A percentile compares a stretch with the other conserved stretches of the same genome.
phyloP scores from a whole-genome alignment of 805 yeast species.

The Ogataea nonfermentans region DNA sequence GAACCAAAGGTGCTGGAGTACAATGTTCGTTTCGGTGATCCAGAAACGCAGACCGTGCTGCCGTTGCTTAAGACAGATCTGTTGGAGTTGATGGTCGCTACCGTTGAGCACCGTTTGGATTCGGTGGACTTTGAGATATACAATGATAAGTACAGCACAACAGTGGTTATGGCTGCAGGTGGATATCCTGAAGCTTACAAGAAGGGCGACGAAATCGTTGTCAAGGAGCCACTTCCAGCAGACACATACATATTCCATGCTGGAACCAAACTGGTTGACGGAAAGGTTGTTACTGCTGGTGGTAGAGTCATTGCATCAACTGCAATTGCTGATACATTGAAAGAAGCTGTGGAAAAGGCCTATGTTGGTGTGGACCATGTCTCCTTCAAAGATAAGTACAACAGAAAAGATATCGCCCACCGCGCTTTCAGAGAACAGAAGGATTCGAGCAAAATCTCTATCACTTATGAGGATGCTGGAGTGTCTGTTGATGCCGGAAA shows the following conservation, averaged over 20 bases:
- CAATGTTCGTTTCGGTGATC: constrained; percentile 98
- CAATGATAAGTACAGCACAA: constrained; percentile 67
- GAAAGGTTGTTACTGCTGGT: constrained; percentile 77
- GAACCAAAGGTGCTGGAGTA: constrained; percentile 91
- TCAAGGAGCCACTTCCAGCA: constrained; percentile 45
- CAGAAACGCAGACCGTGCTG: constrained; percentile 96
- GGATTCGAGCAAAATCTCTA: constrained; percentile 35
- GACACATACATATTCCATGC: constrained; percentile 89
- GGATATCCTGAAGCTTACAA: constrained; percentile 90
- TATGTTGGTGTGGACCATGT: constrained; percentile 81
- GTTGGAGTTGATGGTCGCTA: constrained; percentile 88
- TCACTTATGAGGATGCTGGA: constrained; percentile 95
- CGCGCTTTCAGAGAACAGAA: constrained; percentile 73
- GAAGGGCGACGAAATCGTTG: constrained; percentile 81
- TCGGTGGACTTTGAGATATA: constrained; percentile 61
- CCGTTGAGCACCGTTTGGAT: constrained; percentile 92
- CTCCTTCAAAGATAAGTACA: constrained; percentile 70
- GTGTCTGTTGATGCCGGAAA: constrained; percentile 98
- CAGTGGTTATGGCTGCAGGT: constrained; percentile 95
- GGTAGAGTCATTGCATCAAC: constrained; percentile 97
- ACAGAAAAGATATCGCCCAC: constrained; percentile 93
- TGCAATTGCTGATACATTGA: constrained; percentile 72
- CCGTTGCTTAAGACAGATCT: constrained; percentile 90
- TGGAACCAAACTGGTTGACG: constrained; percentile 69
- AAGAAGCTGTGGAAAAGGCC: constrained; percentile 81